Percentiles rank a stretch among this genome's conserved stretches.
Conservation (phyloP, 331 rosid genomes). For the Phaseolus coccineus region DNA sequence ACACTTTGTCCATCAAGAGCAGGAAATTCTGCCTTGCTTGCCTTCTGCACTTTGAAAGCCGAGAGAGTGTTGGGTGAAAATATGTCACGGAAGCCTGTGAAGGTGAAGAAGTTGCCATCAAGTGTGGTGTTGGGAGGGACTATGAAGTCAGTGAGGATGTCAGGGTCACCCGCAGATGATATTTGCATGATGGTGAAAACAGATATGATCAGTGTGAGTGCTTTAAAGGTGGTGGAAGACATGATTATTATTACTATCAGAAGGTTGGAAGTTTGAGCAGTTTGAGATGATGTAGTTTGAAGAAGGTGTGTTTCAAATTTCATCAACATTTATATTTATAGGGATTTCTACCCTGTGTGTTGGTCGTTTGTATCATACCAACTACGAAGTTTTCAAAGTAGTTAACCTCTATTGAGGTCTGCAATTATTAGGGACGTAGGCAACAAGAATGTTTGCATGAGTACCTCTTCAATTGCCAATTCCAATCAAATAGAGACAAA, state of each 20-base stretch:
- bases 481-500: background rate
- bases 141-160: constrained; percentile 51
- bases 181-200: constrained; percentile 37
- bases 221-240: constrained; percentile 26
- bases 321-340: constrained; percentile 21
- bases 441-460: background rate
- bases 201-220: constrained; percentile 21
- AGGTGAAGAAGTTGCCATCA: constrained; percentile 64
- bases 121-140: constrained; percentile 30
- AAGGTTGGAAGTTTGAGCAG: background rate
- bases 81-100: constrained; percentile 51
- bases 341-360: constrained; percentile 1
- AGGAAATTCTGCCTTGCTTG: constrained; percentile 53
- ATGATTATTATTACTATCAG: background rate
- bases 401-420: background rate
- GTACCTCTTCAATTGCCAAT: background rate
- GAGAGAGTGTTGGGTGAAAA: background rate
- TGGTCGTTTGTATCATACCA: background rate
- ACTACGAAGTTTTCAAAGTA: constrained; percentile 30
- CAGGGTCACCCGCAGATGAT: constrained; percentile 43
- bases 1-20: constrained; percentile 69
- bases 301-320: background rate
- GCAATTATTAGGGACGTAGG: background rate
- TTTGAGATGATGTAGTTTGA: background rate
- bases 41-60: constrained; percentile 50